phyloP scores from a whole-genome alignment of 768 basidiomycete species.

The Gyrodon lividus region DNA sequence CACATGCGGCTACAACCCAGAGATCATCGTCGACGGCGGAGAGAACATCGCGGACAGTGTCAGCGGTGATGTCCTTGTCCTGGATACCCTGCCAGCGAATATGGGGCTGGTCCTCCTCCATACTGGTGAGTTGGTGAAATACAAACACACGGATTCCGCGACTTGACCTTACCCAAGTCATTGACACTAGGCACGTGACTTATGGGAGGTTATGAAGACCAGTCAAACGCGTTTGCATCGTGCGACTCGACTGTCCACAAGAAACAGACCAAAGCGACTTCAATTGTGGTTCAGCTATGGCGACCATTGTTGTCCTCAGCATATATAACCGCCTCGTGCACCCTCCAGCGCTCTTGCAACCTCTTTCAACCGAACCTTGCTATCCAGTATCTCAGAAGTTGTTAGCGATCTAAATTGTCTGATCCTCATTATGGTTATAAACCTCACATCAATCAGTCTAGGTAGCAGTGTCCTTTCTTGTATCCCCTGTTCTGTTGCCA shows the following conservation, averaged over 20 bases:
- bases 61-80: constrained; percentile 57
- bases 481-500: background rate
- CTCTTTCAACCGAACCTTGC: background rate
- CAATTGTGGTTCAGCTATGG: background rate
- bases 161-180: background rate
- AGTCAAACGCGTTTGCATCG: no score
- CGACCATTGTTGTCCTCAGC: background rate
- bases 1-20: constrained; percentile 76
- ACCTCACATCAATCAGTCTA: background rate
- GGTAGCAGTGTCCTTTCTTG: background rate
- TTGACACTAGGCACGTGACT: background rate
- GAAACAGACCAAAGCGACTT: background rate
- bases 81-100: constrained; percentile 55
- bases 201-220: no score
- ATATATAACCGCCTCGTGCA: background rate
- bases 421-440: background rate
- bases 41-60: constrained; percentile 48
- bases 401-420: background rate
- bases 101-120: constrained; percentile 41
- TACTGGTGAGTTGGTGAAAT: constrained; percentile 18
- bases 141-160: background rate
- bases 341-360: no score
- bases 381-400: background rate
- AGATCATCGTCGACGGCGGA: constrained; percentile 58
- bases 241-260: background rate